Base-by-base conservation (phyloP, 2,329 filamentous ascomycete genomes). In the Fusarium nygamai region DNA sequence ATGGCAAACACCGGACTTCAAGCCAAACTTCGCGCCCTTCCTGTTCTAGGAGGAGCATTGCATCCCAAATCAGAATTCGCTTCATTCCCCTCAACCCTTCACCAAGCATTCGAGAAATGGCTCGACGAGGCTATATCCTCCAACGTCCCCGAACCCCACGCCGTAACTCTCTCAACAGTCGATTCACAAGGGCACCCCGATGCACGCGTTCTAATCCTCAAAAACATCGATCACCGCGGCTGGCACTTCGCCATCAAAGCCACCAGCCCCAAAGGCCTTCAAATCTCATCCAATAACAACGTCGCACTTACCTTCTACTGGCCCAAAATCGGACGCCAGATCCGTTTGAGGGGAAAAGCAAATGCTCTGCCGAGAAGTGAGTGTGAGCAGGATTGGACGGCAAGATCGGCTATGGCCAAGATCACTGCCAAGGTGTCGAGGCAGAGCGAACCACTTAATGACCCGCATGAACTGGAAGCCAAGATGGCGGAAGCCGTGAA, bases 171-270 rank as follows among this genome's bases (percentile, higher is more conserved):
- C 3, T 68, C 64, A 29, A 68, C 66, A 1, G 44, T 24, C 4
- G 66, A 68, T 39, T 1, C 38, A 0, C 31, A 68, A 8, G 66
- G 66, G 3, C 3, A 1, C 0, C 64, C 66, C 11, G 64, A 68
- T 34, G 66, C 64, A 1, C 47, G 66, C 2, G 33, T 68, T 3
- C 64, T 44, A 8, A 68, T 68, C 10, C 47, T 68, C 3, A 68
- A 68, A 5, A 68, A 68, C 22, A 20, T 68, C 13, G 56, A 68
- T 22, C 22, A 53, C 4, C 64, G 66, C 1, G 66, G 66, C 20
- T 68, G 64, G 66, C 66, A 68, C 29, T 68, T 63, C 67, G 66
- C 66, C 16, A 38, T 47, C 41, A 68, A 68, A 19, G 11, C 27
- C 2, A 43, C 24, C 8, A 68, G 66, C 20, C 66, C 66, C 6